These are phyloP conservation scores for Phoenix roebelenii DNA, from an alignment of 176 grass and related monocot species.

Conservation along the genomic window DNA sequence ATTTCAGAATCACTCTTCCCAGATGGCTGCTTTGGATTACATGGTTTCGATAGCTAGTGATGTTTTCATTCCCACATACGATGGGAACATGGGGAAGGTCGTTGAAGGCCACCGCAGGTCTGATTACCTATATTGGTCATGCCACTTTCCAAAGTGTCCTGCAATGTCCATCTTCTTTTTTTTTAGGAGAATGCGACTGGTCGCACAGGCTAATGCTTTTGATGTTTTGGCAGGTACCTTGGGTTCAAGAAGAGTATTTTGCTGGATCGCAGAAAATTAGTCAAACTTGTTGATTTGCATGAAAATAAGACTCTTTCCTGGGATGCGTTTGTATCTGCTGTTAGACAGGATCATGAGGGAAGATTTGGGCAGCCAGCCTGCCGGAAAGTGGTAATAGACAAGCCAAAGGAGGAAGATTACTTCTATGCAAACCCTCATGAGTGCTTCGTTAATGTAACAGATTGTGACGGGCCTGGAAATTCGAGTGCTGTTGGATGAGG, in stretches of 20 bases:
- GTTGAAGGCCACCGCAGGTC: slow-evolving; percentile 93
- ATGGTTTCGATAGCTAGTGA: slow-evolving; percentile 87
- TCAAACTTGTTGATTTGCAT: slow-evolving; percentile 53
- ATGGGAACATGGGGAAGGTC: slow-evolving; percentile 92
- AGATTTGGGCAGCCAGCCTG: slow-evolving; percentile 51
- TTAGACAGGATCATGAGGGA: slow-evolving; percentile 31
- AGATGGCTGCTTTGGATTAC: slow-evolving; percentile 97
- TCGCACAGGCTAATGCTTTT: neutral
- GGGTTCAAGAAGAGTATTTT: slow-evolving; percentile 62
- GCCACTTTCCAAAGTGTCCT: neutral
- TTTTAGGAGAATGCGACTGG: neutral
- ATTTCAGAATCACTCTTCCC: slow-evolving; percentile 91
- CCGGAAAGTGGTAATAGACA: slow-evolving; percentile 51
- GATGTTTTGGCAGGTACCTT: slow-evolving; percentile 41
- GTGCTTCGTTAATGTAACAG: no score
- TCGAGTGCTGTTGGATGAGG: no score
- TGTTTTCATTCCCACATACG: slow-evolving; percentile 78
- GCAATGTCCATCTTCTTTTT: neutral
- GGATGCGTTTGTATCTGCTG: slow-evolving; percentile 51
- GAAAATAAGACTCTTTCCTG: slow-evolving; percentile 66
- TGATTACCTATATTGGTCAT: neutral
- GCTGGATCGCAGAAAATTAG: slow-evolving; percentile 59
- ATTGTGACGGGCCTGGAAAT: no score
- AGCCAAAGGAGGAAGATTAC: slow-evolving; percentile 95
- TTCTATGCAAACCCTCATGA: slow-evolving; percentile 81